Evolutionary conservation across 805 yeast genomes (phyloP).

Genomic region (Suhomyces canberraensis): DNA sequence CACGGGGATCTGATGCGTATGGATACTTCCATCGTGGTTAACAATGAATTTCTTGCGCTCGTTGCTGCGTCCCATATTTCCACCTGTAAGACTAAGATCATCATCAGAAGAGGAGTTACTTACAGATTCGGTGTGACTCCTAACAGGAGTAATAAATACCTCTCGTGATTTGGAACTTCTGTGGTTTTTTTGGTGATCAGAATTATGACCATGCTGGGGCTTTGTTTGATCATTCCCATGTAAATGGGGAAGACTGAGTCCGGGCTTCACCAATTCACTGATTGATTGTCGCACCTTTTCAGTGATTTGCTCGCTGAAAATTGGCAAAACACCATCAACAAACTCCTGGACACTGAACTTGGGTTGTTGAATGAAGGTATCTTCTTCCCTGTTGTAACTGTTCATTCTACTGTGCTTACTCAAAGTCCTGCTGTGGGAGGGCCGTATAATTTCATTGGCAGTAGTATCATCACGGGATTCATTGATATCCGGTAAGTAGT

Average conservation of each 20-base stretch:
- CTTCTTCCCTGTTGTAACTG: conserved; percentile 7
- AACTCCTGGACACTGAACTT: conserved; percentile 8
- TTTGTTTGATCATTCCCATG: conserved; percentile 1
- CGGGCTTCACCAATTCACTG: not conserved
- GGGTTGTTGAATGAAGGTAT: conserved; percentile 10
- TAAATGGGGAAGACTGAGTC: not conserved
- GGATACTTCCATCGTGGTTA: conserved; percentile 9
- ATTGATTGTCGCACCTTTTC: conserved; percentile 7
- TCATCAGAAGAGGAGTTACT: conserved; percentile 10
- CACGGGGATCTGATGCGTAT: conserved; percentile 1
- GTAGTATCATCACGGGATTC: conserved; percentile 13
- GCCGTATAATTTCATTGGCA: conserved; percentile 9
- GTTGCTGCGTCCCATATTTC: conserved; percentile 4
- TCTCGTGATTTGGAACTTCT: conserved; percentile 1
- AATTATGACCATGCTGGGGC: not conserved
- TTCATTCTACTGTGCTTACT: conserved; percentile 6
- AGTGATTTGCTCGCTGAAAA: conserved; percentile 10
- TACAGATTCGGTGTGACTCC: conserved; percentile 6
- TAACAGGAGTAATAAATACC: conserved; percentile 9
- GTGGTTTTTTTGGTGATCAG: conserved; percentile 1
- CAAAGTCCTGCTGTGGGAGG: conserved; percentile 6
- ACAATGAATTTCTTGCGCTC: conserved; percentile 5
- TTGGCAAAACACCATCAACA: conserved; percentile 9
- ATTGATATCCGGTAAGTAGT: conserved; percentile 7
- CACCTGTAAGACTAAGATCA: conserved; percentile 14